Evolutionary conservation across 805 yeast genomes (phyloP).

Genomic region (Zygotorulaspora florentina): DNA sequence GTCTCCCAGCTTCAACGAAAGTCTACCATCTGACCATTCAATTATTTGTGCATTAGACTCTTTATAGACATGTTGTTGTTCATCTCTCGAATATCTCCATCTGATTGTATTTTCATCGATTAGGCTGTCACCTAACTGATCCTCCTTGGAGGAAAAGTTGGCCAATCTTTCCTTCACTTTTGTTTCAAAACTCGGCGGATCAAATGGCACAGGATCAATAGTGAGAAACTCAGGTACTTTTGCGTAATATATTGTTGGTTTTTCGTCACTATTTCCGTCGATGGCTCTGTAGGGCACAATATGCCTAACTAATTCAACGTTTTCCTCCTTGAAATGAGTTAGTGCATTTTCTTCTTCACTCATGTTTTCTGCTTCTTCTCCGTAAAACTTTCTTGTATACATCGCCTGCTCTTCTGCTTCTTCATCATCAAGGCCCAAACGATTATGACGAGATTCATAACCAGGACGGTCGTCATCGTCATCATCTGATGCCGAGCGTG

Average conservation of each 20-base stretch:
- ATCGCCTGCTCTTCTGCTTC: slow-evolving; percentile 36
- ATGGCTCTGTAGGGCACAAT: slow-evolving; percentile 47
- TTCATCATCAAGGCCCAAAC: slow-evolving; percentile 30
- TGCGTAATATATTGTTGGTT: slow-evolving; percentile 42
- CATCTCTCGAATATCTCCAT: slow-evolving; percentile 85
- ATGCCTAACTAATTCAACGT: slow-evolving; percentile 39
- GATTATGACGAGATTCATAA: slow-evolving; percentile 20
- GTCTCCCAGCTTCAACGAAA: slow-evolving; percentile 79
- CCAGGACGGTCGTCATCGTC: slow-evolving; percentile 25
- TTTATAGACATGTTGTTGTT: slow-evolving; percentile 64
- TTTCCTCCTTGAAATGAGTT: slow-evolving; percentile 36
- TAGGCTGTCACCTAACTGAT: slow-evolving; percentile 57
- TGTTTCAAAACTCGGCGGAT: slow-evolving; percentile 62
- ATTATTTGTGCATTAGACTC: slow-evolving; percentile 87
- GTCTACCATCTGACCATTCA: slow-evolving; percentile 91
- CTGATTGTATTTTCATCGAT: slow-evolving; percentile 81
- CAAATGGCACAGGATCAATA: slow-evolving; percentile 84
- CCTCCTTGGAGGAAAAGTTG: slow-evolving; percentile 37
- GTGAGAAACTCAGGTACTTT: slow-evolving; percentile 79
- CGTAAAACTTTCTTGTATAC: slow-evolving; percentile 35
- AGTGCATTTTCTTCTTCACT: slow-evolving; percentile 34
- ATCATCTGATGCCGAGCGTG: slow-evolving; percentile 19
- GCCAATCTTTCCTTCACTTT: slow-evolving; percentile 39
- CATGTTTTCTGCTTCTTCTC: slow-evolving; percentile 28
- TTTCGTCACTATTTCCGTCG: slow-evolving; percentile 32